Evolutionary conservation across 2,329 filamentous ascomycete species (phyloP), one percentile per base, ranked within the genome.

Genomic region (Chrysosporium queenslandicum): DNA sequence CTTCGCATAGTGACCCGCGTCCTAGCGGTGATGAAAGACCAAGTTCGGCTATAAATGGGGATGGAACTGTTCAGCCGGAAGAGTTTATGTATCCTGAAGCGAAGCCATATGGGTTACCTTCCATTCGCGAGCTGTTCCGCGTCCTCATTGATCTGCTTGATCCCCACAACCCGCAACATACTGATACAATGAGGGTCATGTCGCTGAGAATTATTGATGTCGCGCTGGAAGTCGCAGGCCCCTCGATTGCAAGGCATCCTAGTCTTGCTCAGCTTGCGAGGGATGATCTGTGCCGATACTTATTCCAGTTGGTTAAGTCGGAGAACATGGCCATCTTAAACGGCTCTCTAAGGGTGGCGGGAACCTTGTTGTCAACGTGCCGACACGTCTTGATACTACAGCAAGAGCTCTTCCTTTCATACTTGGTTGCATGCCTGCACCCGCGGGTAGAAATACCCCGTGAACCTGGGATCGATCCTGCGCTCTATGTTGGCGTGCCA

Each of bases 141-240:
- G 92, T 97, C 39, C 74, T 98, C 23, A 91, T 97, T 41, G 91
- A 94, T 66, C 82, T 98, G 14, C 72, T 98, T 23, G 89, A 98
- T 64, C 92, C 94, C 1, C 87, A 95, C 63, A 91, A 97, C 68
- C 83, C 82, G 49, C 87, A 91, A 60, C 87, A 96, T 67, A 94
- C 89, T 2, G 92, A 98, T 64, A 85, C 87, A 1, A 92, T 97
- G 85, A 82, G 91, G 60, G 88, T 98, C 37, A 98, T 98, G 90
- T 92, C 92, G 16, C 73, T 98, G 58, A 82, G 92, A 40, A 97
- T 98, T 58, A 92, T 98, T 52, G 92, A 98, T 66, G 92, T 98
- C 41, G 92, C 92, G 1, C 78, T 98, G 20, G 92, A 98, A 69
- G 91, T 98, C 53, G 89, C 92, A 1, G 92, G 92, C 0, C 91